Percentiles rank a stretch among this genome's conserved stretches.
phyloP scores from a whole-genome alignment of 768 basidiomycete species.

The Suillus ampliporus region DNA sequence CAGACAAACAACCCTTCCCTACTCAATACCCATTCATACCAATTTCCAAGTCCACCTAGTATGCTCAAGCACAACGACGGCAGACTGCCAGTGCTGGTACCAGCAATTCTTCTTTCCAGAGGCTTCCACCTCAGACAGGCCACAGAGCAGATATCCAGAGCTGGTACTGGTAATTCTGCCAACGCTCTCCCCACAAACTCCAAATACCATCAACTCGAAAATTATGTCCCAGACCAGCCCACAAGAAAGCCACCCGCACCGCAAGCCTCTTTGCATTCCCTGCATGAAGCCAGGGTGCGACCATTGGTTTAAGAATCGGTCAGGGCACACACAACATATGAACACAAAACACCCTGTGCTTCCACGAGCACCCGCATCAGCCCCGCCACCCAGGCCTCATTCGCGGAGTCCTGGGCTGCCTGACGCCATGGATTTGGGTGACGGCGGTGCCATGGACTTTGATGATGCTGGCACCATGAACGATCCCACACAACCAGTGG shows the following conservation, averaged over 20 bases:
- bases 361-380: not conserved
- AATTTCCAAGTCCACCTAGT: not conserved
- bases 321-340: conserved; percentile 11
- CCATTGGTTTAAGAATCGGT: conserved; percentile 5
- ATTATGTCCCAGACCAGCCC: no score
- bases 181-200: no score
- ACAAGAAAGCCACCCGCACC: not conserved
- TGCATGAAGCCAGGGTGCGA: conserved; percentile 1
- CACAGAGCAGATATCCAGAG: no score
- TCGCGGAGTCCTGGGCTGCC: not conserved
- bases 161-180: no score
- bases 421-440: no score
- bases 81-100: conserved; percentile 1
- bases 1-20: not conserved
- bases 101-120: not conserved
- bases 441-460: not conserved
- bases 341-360: not conserved
- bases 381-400: not conserved
- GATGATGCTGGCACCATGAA: not conserved
- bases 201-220: no score
- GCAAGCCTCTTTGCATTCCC: not conserved
- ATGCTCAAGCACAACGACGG: not conserved
- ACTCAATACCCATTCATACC: not conserved
- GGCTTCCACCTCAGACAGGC: not conserved
- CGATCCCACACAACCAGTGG: not conserved